These are phyloP conservation scores for Avicennia marina DNA, from an alignment of 257 asterid species.

Conservation along the genomic window DNA sequence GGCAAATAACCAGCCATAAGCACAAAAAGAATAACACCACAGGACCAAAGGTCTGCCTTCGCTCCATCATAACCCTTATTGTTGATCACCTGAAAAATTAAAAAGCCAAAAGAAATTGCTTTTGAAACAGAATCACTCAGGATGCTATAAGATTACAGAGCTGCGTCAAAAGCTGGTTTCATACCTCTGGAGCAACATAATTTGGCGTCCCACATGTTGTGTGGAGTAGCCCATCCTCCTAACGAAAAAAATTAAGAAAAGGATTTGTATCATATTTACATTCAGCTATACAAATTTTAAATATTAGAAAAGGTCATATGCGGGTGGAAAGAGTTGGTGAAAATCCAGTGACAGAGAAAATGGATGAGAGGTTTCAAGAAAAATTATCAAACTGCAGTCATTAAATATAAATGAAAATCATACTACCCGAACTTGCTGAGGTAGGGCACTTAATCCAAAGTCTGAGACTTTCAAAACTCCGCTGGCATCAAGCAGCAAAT, in stretches of 20 bases:
- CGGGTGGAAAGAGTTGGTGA: too few species aligned
- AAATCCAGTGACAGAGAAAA: too few species aligned
- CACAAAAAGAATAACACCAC: slow-evolving; percentile 34
- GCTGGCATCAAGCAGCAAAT: slow-evolving; percentile 71
- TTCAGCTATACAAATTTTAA: too few species aligned
- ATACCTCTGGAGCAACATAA: slow-evolving; percentile 80
- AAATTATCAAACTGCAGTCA: too few species aligned
- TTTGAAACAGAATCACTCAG: too few species aligned
- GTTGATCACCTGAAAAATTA: slow-evolving; percentile 51
- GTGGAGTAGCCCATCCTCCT: slow-evolving; percentile 77
- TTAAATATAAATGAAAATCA: not conserved
- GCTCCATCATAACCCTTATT: slow-evolving; percentile 82
- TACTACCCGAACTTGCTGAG: slow-evolving; percentile 91
- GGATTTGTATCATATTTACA: not conserved
- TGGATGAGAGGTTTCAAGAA: too few species aligned
- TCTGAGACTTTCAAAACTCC: slow-evolving; percentile 89
- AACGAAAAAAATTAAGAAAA: slow-evolving; percentile 2
- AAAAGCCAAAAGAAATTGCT: not conserved
- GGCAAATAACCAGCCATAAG: slow-evolving; percentile 44
- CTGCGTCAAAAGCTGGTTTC: slow-evolving; percentile 14
- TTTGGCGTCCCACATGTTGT: slow-evolving; percentile 83
- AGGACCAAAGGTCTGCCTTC: slow-evolving; percentile 78
- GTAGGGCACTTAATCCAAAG: slow-evolving; percentile 94
- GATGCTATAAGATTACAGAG: too few species aligned
- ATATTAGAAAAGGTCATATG: too few species aligned